Evolutionary conservation across 139 green algal species (phyloP), one percentile per base, ranked within the genome.

Genomic region (Chlamydomonas sp.): DNA sequence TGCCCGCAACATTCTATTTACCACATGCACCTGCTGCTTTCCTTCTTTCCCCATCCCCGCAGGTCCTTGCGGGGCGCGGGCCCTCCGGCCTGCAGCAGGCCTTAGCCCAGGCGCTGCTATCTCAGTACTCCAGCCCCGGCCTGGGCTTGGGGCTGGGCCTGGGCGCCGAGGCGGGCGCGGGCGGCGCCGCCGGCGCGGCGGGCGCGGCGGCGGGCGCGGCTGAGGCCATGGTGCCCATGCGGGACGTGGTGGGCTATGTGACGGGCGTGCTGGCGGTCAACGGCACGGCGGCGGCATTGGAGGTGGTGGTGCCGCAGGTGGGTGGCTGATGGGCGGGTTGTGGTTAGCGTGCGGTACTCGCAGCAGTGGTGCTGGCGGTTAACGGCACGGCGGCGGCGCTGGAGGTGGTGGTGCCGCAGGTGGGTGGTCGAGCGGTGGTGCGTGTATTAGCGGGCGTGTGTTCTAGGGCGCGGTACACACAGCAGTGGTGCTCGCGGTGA

Each of bases 51-150:
- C 31, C 75, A 20, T 6, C 16, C 77, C 8, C 20, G 16, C 83
- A 88, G 83, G 83, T 88, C 15, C 73, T 88, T 1, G 59, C 73
- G 3, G 83, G 67, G 14, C 73, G 73, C 2, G 62, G 63, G 2
- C 83, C 83, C 49, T 73, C 58, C 62, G 49, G 63, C 12, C 31
- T 90, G 77, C 83, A 86, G 80, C 79, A 88, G 81, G 87, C 89
- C 74, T 83, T 94, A 88, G 87, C 92, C 66, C 85, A 92, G 74
- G 85, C 88, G 58, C 78, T 94, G 81, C 69, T 93, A 6, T 85
- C 87, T 57, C 87, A 92, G 89, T 94, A 94, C 87, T 89, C 78
- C 74, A 94, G 31, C 31, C 31, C 31, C 31, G 31, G 31, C 31
- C 31, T 49, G 31, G 31, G 31, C 31, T 49, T 49, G 31, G 31